These are phyloP conservation scores for Starmerella apis DNA, from an alignment of 805 yeast species.

Conservation along the genomic window DNA sequence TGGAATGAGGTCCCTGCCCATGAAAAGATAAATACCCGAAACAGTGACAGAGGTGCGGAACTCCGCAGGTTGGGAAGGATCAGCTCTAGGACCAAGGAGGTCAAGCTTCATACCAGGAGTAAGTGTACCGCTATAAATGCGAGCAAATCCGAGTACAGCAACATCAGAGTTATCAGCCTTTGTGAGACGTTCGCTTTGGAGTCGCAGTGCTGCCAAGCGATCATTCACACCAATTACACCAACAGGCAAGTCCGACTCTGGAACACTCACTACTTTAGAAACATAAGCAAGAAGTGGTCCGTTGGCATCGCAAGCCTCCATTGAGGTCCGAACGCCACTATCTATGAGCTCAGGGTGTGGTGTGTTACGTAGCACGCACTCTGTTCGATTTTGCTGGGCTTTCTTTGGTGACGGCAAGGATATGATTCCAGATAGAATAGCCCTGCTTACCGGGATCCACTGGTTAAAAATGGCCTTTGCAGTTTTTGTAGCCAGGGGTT, in stretches of 20 bases:
- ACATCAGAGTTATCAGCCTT: constrained; percentile 34
- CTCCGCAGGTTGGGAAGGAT: constrained; percentile 49
- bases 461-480: constrained; percentile 66
- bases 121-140: constrained; percentile 79
- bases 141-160: constrained; percentile 72
- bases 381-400: constrained; percentile 66
- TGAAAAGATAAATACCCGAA: constrained; percentile 62
- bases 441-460: constrained; percentile 88
- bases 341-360: constrained; percentile 45
- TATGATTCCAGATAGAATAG: constrained; percentile 72
- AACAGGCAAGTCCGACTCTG: constrained; percentile 65
- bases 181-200: constrained; percentile 45
- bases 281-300: constrained; percentile 70
- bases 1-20: constrained; percentile 84
- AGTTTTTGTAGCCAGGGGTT: constrained; percentile 42
- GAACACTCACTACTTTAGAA: constrained; percentile 80
- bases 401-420: constrained; percentile 75
- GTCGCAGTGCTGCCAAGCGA: constrained; percentile 34
- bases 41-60: constrained; percentile 49
- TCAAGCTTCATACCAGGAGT: constrained; percentile 62
- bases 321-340: constrained; percentile 39
- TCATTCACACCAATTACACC: constrained; percentile 23
- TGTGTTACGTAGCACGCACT: constrained; percentile 51
- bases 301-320: constrained; percentile 54
- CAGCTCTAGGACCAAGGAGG: constrained; percentile 78